Evolutionary conservation across 345 rosid species (phyloP).

Genomic region (Physaria fendleri): DNA sequence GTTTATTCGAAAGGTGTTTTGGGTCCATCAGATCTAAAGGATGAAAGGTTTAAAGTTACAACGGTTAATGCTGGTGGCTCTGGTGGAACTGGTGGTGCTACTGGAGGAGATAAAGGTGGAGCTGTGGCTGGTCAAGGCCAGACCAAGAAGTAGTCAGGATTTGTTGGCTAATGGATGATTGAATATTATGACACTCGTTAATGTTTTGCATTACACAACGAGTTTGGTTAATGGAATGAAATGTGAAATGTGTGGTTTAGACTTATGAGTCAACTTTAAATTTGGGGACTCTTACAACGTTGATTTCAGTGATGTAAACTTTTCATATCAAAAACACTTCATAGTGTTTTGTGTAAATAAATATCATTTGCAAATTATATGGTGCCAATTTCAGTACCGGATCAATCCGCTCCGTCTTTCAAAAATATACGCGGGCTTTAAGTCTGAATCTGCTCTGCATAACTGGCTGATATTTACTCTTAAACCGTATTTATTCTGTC

Average conservation of each 20-base stretch:
- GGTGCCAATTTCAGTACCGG: no score
- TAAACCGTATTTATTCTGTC: no score
- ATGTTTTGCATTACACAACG: neutral
- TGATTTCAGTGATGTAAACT: neutral
- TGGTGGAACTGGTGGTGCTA: neutral
- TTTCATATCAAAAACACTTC: no score
- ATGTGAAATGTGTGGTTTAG: neutral
- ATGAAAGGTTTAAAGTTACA: constrained; percentile 27
- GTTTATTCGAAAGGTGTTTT: constrained; percentile 4
- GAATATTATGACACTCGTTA: neutral
- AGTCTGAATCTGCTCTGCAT: no score
- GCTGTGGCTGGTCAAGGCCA: constrained; percentile 23
- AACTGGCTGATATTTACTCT: no score
- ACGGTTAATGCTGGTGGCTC: constrained; percentile 9
- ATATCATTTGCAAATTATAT: no score
- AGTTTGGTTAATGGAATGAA: neutral
- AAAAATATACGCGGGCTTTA: no score
- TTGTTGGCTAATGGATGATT: constrained; percentile 2
- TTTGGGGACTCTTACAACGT: constrained; percentile 6
- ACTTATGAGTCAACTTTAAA: neutral
- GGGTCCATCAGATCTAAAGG: neutral
- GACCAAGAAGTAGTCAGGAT: constrained; percentile 22
- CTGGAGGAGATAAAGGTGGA: constrained; percentile 24
- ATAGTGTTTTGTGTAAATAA: no score
- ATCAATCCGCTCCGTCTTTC: no score